These are phyloP conservation scores for Trifolium subterraneum DNA, from an alignment of 306 rosid species.

Conservation along the genomic window DNA sequence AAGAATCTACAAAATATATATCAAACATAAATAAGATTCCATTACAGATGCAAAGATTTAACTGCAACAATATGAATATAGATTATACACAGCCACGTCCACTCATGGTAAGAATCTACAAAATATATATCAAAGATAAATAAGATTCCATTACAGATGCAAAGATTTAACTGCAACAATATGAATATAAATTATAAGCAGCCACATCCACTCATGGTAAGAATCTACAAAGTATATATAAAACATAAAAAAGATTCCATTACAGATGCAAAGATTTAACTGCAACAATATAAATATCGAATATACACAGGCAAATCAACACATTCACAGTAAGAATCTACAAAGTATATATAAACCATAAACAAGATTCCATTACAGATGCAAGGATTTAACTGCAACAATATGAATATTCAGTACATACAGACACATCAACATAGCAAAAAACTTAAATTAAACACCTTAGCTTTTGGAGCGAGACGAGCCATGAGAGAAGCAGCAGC, in stretches of 20 bases:
- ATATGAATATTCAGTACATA: slow-evolving; percentile 16
- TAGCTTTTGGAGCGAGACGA: slow-evolving; percentile 95
- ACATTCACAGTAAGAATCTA: slow-evolving; percentile 32
- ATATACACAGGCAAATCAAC: slow-evolving; percentile 17
- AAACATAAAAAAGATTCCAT: slow-evolving; percentile 2
- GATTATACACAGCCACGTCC: slow-evolving; percentile 24
- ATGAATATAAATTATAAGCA: slow-evolving; percentile 8
- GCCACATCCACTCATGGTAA: slow-evolving; percentile 21
- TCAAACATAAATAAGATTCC: slow-evolving; percentile 23
- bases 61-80: slow-evolving; percentile 2
- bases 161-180: background rate
- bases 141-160: slow-evolving; percentile 29
- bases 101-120: slow-evolving; percentile 32
- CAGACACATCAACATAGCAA: slow-evolving; percentile 3
- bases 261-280: slow-evolving; percentile 26
- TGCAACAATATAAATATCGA: background rate
- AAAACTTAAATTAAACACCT: slow-evolving; percentile 57
- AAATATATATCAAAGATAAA: background rate
- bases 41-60: slow-evolving; percentile 19
- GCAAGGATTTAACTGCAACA: slow-evolving; percentile 11
- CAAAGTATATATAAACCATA: background rate
- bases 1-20: slow-evolving; percentile 41
- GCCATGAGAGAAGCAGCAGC: slow-evolving; percentile 99
- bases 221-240: slow-evolving; percentile 23
- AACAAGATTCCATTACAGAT: slow-evolving; percentile 21